phyloP scores from a whole-genome alignment of 495 filamentous ascomycete species.

The Penicillium verhagenii region DNA sequence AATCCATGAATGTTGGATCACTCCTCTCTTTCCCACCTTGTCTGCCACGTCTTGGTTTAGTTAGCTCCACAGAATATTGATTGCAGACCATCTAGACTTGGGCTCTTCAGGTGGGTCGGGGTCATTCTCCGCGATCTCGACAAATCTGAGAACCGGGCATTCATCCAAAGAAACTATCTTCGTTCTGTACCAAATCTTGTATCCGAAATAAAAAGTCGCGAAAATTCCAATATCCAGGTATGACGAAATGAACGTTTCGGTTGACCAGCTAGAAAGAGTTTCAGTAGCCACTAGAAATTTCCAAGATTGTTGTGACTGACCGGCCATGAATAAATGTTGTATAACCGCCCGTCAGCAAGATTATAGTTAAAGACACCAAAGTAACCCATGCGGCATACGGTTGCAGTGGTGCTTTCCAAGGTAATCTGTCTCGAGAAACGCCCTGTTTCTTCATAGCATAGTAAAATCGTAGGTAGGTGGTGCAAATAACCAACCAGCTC shows the following conservation, averaged over 20 bases:
- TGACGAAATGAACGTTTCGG: conserved; percentile 21
- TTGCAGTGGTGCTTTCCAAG: conserved; percentile 48
- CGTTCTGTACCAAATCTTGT: conserved; percentile 51
- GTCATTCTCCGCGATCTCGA: conserved; percentile 20
- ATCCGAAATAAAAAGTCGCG: conserved; percentile 46
- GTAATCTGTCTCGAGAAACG: conserved; percentile 37
- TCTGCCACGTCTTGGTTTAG: too few relatives aligned
- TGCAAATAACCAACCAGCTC: conserved; percentile 51
- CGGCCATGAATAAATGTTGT: conserved; percentile 54
- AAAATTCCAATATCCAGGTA: conserved; percentile 51
- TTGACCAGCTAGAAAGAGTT: conserved; percentile 11
- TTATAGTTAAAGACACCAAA: conserved; percentile 44
- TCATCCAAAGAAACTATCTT: conserved; percentile 48
- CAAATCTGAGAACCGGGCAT: conserved; percentile 53
- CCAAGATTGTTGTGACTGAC: not conserved
- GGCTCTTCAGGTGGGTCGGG: conserved; percentile 19
- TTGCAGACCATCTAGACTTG: conserved; percentile 9
- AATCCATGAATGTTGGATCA: too few relatives aligned
- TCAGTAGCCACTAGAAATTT: not conserved
- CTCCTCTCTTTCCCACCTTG: too few relatives aligned
- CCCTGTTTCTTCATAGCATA: conserved; percentile 50
- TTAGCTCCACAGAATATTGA: conserved; percentile 17
- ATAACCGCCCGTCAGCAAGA: conserved; percentile 54
- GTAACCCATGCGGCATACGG: conserved; percentile 49
- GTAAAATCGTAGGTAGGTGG: conserved; percentile 55